phyloP scores from a whole-genome alignment of 2,329 filamentous ascomycete species.

The Fusarium staphyleae region DNA sequence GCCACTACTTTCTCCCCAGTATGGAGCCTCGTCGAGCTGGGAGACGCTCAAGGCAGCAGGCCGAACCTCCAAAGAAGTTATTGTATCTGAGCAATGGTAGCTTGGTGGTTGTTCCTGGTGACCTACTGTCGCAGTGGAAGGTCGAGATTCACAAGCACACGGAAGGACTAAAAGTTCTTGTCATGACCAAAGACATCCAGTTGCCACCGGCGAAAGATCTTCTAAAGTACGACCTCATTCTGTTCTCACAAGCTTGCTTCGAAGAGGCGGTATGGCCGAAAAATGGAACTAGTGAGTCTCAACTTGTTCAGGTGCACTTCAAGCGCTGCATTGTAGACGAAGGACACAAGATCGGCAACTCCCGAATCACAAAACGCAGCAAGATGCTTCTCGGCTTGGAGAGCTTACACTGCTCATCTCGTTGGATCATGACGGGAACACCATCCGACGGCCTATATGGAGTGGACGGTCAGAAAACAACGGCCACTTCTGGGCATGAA shows the following conservation, averaged over 20 bases:
- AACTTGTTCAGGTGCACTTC: constrained; percentile 77
- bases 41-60: constrained; percentile 19
- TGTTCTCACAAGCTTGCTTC: constrained; percentile 79
- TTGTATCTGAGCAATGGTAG: constrained; percentile 74
- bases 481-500: neutral
- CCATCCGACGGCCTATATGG: constrained; percentile 85
- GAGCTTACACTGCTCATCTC: constrained; percentile 68
- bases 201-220: constrained; percentile 68
- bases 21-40: constrained; percentile 46
- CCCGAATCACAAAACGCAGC: constrained; percentile 61
- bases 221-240: constrained; percentile 73
- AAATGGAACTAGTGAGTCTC: constrained; percentile 54
- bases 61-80: constrained; percentile 49
- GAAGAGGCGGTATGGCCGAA: constrained; percentile 61
- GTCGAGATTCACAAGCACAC: constrained; percentile 84
- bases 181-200: constrained; percentile 61
- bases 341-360: constrained; percentile 82
- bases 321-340: constrained; percentile 92
- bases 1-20: constrained; percentile 63
- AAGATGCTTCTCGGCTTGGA: constrained; percentile 61
- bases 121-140: constrained; percentile 84
- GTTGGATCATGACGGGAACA: constrained; percentile 92
- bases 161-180: constrained; percentile 67
- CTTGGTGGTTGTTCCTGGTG: constrained; percentile 81
- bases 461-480: constrained; percentile 48